These are phyloP conservation scores for Neurospora sublineolata DNA, from an alignment of 495 filamentous ascomycete species.

Conservation along the genomic window DNA sequence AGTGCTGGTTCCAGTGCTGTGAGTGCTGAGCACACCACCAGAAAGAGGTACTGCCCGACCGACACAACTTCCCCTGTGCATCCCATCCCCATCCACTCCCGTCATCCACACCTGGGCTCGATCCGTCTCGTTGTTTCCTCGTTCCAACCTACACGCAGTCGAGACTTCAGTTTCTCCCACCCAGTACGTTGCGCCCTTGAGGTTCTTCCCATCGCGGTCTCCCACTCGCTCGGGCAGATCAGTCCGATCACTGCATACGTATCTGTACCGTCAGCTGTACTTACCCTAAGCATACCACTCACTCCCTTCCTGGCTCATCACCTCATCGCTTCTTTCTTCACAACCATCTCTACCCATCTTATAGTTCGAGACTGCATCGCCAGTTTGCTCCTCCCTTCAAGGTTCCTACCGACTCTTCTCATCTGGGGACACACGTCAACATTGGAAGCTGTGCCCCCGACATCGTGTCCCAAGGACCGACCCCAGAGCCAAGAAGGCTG, in stretches of 20 bases:
- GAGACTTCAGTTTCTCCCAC: not conserved
- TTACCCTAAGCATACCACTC: not conserved
- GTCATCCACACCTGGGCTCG: not conserved
- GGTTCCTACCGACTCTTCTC: not conserved
- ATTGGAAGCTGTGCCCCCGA: not conserved
- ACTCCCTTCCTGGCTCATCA: not conserved
- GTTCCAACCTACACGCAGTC: not conserved
- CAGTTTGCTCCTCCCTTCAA: not conserved
- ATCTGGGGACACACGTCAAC: not conserved
- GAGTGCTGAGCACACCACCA: not conserved
- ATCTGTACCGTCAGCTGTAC: not conserved
- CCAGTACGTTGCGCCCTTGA: not conserved
- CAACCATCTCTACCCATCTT: not conserved
- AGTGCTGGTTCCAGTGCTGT: not conserved
- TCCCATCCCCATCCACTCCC: not conserved
- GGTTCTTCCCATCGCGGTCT: not conserved
- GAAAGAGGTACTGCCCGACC: not conserved
- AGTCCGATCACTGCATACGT: not conserved
- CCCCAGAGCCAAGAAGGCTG: not conserved
- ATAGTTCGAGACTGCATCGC: not conserved
- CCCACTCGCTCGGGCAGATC: not conserved
- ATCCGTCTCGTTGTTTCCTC: not conserved
- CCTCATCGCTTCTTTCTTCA: not conserved
- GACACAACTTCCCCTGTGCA: not conserved
- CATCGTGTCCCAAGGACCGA: not conserved